Base-by-base conservation (phyloP, 169 alveolate species). In the Eimeria tenella region DNA sequence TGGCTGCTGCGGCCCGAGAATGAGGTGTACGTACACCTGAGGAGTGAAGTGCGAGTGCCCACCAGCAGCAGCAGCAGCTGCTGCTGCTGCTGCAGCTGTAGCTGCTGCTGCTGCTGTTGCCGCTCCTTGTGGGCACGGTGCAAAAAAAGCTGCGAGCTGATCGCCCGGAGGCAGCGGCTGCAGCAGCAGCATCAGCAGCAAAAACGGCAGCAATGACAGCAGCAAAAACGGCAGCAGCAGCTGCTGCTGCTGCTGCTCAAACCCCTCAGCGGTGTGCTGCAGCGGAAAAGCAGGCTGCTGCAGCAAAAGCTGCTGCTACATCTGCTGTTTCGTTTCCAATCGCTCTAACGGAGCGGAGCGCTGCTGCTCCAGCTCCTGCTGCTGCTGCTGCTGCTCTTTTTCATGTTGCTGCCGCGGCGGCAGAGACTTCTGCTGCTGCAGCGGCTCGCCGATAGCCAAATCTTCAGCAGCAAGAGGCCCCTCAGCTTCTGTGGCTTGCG, bases 381-480 rank as follows among this genome's bases (percentile, higher is more conserved):
- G 49, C 79, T 70, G 79, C 42, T 31, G n/a, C 58, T 50, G 62
- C 65, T 75, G 65, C 86, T 15, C 23, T 52, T 60, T 9, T 60
- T 42, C 62, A 55, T 7, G 15, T n/a, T 42, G 86, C 62, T 75
- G 52, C 21, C 13, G 31, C 6, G 86, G 17, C 21, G 31, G 19
- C 50, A 5, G 10, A 42, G 10, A 19, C 86, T 55, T n/a, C 86
- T 42, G 86, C 86, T 50, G 86, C 86, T 75, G 86, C 86, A 75
- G 63, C 86, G 49, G 63, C 25, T 42, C 86, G 63, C 62, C 62
- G 31, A 10, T 15, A 10, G 9, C 86, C 21, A 75, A 55, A 42
- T 31, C 62, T 13, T 42, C 86, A 15, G 63, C 86, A 42, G 86
- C 86, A 75, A 60, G 86, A 49, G 31, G 31, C 86, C 19, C 50